A percentile compares a stretch with the other conserved stretches of the same genome.
These are phyloP conservation scores for Saposhnikovia divaricata DNA, from an alignment of 129 eudicot genomes.

Conservation along the genomic window DNA sequence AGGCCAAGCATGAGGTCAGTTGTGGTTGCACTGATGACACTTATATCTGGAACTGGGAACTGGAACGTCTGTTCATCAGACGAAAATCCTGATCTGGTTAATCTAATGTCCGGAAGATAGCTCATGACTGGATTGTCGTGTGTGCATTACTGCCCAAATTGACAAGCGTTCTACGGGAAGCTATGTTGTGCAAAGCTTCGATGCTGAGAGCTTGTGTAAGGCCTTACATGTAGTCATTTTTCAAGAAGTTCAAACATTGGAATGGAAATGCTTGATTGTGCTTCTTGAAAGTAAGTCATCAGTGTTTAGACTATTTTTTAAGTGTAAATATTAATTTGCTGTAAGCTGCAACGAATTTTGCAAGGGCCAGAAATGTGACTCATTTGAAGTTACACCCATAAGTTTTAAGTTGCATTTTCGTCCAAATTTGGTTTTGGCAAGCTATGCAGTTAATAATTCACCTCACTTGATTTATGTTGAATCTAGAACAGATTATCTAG, in stretches of 20 bases:
- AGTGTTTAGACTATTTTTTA: background rate
- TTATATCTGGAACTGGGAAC: constrained; percentile 49
- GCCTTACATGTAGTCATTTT: background rate
- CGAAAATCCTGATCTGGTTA: constrained; percentile 47
- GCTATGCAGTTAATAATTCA: too few relatives aligned
- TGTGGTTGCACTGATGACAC: constrained; percentile 72
- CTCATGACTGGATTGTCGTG: background rate
- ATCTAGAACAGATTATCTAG: too few relatives aligned
- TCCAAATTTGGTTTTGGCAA: too few relatives aligned
- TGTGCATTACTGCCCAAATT: background rate
- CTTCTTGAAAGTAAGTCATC: background rate
- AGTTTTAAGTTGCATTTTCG: too few relatives aligned
- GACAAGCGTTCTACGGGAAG: too few relatives aligned
- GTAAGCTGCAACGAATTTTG: background rate
- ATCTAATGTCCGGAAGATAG: constrained; percentile 62
- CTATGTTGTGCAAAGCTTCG: background rate
- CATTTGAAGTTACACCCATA: too few relatives aligned
- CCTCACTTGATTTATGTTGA: too few relatives aligned
- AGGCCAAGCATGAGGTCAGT: constrained; percentile 95
- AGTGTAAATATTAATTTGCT: background rate
- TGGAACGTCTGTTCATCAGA: constrained; percentile 53
- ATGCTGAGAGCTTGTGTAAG: background rate
- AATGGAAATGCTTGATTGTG: background rate
- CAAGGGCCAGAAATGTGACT: too few relatives aligned
- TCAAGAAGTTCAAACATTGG: background rate